A percentile compares a stretch with the other conserved stretches of the same genome.
Conservation (phyloP, 306 rosid species). For the Glycine latifolia region DNA sequence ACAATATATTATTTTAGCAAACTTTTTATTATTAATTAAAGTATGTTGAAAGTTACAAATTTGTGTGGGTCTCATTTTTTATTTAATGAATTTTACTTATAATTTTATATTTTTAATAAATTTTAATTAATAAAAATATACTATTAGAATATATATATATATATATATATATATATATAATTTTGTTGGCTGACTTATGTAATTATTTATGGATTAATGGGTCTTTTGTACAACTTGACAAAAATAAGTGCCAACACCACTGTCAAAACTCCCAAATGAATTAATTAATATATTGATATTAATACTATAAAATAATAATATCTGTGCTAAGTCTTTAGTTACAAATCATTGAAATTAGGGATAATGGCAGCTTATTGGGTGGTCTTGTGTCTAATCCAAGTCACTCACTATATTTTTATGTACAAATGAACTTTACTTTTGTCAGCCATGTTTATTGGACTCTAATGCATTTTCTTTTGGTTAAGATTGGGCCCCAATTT, state of each 20-base stretch:
- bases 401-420: constrained; percentile 6
- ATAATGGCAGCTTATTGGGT: constrained; percentile 31
- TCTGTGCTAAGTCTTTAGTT: constrained; percentile 35
- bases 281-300: background rate
- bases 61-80: no score
- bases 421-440: background rate
- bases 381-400: constrained; percentile 44
- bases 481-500: background rate
- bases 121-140: no score
- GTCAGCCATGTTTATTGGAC: background rate
- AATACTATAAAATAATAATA: background rate
- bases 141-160: no score
- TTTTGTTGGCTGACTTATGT: no score
- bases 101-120: no score
- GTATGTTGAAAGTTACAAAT: no score
- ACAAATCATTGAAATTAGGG: constrained; percentile 33
- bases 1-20: no score
- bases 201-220: no score
- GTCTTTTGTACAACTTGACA: no score
- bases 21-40: no score
- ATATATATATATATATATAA: no score
- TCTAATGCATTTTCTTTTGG: background rate
- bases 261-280: constrained; percentile 24
- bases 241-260: constrained; percentile 26
- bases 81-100: no score